These are phyloP conservation scores for Elaphomyces granulatus DNA, from an alignment of 495 filamentous ascomycete species.

Conservation along the genomic window DNA sequence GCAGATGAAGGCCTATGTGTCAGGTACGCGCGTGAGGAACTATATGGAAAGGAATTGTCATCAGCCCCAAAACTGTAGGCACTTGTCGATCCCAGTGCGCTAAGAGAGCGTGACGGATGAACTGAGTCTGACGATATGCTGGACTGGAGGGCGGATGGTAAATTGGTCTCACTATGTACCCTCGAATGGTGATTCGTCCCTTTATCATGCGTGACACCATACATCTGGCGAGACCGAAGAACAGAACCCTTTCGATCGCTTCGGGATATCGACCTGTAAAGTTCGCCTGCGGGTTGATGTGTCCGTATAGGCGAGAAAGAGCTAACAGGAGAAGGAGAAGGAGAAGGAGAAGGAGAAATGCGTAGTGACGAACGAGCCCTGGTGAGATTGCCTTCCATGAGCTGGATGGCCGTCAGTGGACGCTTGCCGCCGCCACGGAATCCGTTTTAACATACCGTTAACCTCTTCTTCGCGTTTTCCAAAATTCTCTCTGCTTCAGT, in stretches of 20 bases:
- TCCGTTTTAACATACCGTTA: conserved; percentile 49
- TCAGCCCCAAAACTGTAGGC: conserved; percentile 21
- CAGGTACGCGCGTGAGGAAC: conserved; percentile 23
- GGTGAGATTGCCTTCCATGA: conserved; percentile 81
- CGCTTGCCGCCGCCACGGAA: neutral
- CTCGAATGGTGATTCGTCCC: conserved; percentile 37
- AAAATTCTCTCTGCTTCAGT: conserved; percentile 76
- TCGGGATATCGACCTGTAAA: conserved; percentile 31
- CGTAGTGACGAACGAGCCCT: conserved; percentile 63
- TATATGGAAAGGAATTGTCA: conserved; percentile 30
- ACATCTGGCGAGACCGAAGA: conserved; percentile 26
- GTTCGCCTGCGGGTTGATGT: conserved; percentile 23
- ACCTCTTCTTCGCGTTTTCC: conserved; percentile 74
- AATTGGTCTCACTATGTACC: conserved; percentile 42
- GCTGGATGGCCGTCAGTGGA: conserved; percentile 34
- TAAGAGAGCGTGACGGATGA: conserved; percentile 27
- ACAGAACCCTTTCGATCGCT: conserved; percentile 24
- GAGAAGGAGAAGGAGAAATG: conserved; percentile 42
- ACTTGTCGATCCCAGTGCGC: conserved; percentile 30
- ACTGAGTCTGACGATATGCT: conserved; percentile 8
- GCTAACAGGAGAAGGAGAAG: conserved; percentile 27
- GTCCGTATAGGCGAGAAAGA: conserved; percentile 14
- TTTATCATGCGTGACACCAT: conserved; percentile 21
- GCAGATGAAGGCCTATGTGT: conserved; percentile 26
- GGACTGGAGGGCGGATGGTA: conserved; percentile 27